Evolutionary conservation across 768 basidiomycete genomes (phyloP), one percentile per base, ranked within the genome.

Genomic region (Leucosporidium creatinivorum): DNA sequence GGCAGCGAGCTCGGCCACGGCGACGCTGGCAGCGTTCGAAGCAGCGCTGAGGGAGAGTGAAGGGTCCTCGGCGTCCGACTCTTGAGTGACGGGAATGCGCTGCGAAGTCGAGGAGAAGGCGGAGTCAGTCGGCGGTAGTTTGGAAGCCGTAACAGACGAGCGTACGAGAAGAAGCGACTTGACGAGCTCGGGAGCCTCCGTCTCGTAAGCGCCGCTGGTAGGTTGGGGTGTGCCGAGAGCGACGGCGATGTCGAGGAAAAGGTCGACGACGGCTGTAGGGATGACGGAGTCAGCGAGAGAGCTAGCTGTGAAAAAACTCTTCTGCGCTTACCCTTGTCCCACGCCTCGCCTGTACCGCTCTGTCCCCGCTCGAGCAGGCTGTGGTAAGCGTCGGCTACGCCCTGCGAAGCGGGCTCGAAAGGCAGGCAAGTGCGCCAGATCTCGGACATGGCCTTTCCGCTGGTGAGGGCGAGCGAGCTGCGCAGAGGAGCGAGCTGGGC

Each of bases 381-480:
- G 25, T 58, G 52, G 66, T 67, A 67, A 0, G 72, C 72, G 1
- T 31, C 57, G 7, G 65, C 65, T n/a, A 73, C 51, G 4, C 10
- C 51, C 3, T 25, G 36, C 23, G 28, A 63, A 1, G 51, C 31
- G 1, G 66, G 58, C 63, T 74, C 39, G 59, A 31, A 66, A 9
- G 69, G 74, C 30, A 79, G 72, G 58, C 77, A 77, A 1, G 77
- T 63, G 18, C 81, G 79, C 91, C 91, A 94, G 47, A 94, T 84
- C 26, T 86, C 81, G 25, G 83, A 79, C 76, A 93, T 79, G 28
- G 87, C 88, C 30, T 85, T 80, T 6, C 93, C 93, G n/a, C 84
- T 83, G 10, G 85, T 84, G 21, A 86, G 82, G 4, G 83, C 83
- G 21, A 88, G 80, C 4, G 80, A 74, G 7, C 81, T 77, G 48